Evolutionary conservation across 2,329 filamentous ascomycete species (phyloP), one percentile per base, ranked within the genome.

Genomic region (Cytospora piceae): DNA sequence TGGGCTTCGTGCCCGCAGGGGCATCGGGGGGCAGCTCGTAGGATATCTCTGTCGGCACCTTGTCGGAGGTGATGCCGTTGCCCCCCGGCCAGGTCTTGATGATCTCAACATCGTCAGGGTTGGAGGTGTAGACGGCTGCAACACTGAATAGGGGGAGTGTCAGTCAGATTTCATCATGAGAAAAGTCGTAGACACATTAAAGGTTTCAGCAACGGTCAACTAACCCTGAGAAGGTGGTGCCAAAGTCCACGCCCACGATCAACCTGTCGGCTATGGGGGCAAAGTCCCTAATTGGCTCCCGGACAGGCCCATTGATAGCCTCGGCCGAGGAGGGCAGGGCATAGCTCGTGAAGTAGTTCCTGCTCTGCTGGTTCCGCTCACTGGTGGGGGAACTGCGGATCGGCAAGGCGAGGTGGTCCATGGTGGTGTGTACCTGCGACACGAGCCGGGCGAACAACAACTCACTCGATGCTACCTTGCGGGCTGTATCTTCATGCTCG

Each of bases 1-100:
- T 83, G 8, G 85, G 82, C 9, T 79, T 75, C 1, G 79, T 74
- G n/a, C 75, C 80, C 2, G 74, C 69, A 3, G 76, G 68, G 5
- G 79, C 72, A 24, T 75, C 70, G 60, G 77, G 73, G 61, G 79
- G 76, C 37, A 79, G 76, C 66, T 84, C 82, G 71, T 87, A 87
- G 69, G 90, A 89, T 62, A 94, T 89, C 75, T 94, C 91, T 17
- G 90, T 93, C 1, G 91, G 91, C 2, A 94, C 91, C 80, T 94
- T 94, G 80, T 94, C 91, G 42, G 90, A 93, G n/a, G 91, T 93
- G 77, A 94, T 92, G 72, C 90, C 90, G 73, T 94, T 93, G 32
- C 90, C 90, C 31, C 91, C 91, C 0, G 91, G 91, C 91, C 91
- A 94, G 17, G 86, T 90, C 79, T 93, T 93, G 80, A 94, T 93